Base-by-base conservation (phyloP, 371 early-diverging fungal genomes). In the Mortierella sp. region DNA sequence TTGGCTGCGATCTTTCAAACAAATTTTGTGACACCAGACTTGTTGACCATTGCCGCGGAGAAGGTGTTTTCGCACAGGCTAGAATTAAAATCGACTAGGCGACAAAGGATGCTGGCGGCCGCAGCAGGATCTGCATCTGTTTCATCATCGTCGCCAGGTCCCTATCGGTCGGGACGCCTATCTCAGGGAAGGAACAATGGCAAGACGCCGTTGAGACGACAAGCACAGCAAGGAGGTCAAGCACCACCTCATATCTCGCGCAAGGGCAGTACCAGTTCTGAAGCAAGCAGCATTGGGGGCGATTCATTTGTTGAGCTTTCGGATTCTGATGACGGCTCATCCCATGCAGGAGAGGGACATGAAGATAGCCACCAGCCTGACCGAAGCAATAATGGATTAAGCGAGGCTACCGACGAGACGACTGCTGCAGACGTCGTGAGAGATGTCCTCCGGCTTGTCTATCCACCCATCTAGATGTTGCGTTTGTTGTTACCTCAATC, bases 1-100 rank as follows among this genome's bases (percentile, higher is more conserved):
- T 72, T 93, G 28, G 92, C 94, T 2, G 89, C 91, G 3, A 70
- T 93, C 28, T 93, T 93, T 73, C 89, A 90, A 74, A 87, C 88
- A n/a, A 89, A 87, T 8, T 93, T 89, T 74, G 84, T 92, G 47
- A 93, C 94, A 26, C 94, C 94, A 0, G 94, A 93, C 45, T 77
- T 93, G 13, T 87, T 93, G 3, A 80, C 90, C 2, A 91, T 92
- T 75, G 92, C 94, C 4, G 91, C 92, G 7, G 92, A 92, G 75
- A 92, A 92, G 78, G 90, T 92, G 31, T 89, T 92, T 80, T 84
- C 90, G 11, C 92, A 92, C 82, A 85, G 92, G 14, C 55, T 92
- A 14, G 79, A 87, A 60, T 74, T 86, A 54, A 84, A 78, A n/a
- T 80, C 80, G 24, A 58, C 78, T 7, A 38, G 75, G 58, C 71